Conservation (phyloP, 2,329 filamentous ascomycete species). For the Trichothecium roseum region DNA sequence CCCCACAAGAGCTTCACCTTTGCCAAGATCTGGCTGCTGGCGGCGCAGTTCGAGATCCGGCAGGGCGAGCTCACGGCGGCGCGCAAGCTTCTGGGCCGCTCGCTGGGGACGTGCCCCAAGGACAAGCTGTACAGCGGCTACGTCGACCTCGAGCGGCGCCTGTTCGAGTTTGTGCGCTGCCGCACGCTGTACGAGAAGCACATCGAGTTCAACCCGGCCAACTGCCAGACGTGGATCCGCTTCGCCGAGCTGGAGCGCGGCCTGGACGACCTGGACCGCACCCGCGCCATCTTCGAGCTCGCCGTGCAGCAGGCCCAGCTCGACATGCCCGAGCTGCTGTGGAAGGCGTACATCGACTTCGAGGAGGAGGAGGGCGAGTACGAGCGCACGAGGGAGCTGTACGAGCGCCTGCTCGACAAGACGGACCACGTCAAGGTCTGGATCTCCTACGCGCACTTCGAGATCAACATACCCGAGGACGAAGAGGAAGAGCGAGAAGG, state of each 20-base stretch:
- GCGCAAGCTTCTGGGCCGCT: constrained; percentile 79
- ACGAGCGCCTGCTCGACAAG: constrained; percentile 85
- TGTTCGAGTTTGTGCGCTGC: constrained; percentile 90
- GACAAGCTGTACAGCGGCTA: constrained; percentile 93
- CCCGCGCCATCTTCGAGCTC: constrained; percentile 84
- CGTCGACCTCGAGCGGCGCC: constrained; percentile 80
- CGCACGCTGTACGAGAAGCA: constrained; percentile 90
- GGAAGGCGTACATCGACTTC: constrained; percentile 98
- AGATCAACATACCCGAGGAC: constrained; percentile 82
- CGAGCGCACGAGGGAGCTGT: constrained; percentile 68
- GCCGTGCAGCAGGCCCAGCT: constrained; percentile 72
- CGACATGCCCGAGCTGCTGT: constrained; percentile 95
- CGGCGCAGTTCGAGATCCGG: constrained; percentile 86
- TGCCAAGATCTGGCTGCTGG: constrained; percentile 90
- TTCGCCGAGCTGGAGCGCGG: constrained; percentile 90
- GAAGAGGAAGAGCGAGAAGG: constrained; percentile 45
- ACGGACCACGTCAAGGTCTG: constrained; percentile 99
- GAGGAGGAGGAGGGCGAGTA: constrained; percentile 94
- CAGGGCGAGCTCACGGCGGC: constrained; percentile 72
- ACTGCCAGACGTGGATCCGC: constrained; percentile 90
- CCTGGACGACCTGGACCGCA: constrained; percentile 79
- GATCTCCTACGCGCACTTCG: constrained; percentile 98
- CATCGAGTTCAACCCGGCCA: constrained; percentile 82
- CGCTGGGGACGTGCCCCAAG: constrained; percentile 91
- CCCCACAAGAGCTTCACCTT: constrained; percentile 98